Conservation (phyloP, 1,284 basidiomycete species). For the Bjerkandera adusta region DNA sequence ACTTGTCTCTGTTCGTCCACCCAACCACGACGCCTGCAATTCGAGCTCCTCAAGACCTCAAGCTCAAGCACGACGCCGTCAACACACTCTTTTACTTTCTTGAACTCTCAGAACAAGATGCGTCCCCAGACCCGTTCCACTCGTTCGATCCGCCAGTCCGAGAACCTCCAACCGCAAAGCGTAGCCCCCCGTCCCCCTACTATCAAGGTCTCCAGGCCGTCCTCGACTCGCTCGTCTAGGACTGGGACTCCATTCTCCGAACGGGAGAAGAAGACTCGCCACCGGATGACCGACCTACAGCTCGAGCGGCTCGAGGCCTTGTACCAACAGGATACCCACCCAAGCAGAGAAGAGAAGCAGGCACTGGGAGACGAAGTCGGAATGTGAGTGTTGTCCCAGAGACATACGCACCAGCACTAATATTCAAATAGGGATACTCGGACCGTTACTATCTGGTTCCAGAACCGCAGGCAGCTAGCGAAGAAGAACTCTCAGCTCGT, state of each 20-base stretch:
- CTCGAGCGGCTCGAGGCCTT: conserved; percentile 37
- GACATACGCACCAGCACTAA: background rate
- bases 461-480: conserved; percentile 28
- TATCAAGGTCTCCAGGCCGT: too few species aligned
- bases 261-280: conserved; percentile 31
- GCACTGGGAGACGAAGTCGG: conserved; percentile 34
- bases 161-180: too few species aligned
- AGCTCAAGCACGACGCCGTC: too few species aligned
- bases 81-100: too few species aligned
- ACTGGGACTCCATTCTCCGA: conserved; percentile 12
- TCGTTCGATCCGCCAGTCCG: too few species aligned
- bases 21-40: background rate
- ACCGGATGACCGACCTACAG: conserved; percentile 39
- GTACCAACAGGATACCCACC: conserved; percentile 38
- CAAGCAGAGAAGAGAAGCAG: conserved; percentile 37
- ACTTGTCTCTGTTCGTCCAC: background rate
- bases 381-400: conserved; percentile 34
- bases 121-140: too few species aligned
- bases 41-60: too few species aligned
- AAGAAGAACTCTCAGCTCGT: conserved; percentile 17
- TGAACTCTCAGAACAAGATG: too few species aligned
- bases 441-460: conserved; percentile 32
- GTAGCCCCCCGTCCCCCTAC: too few species aligned
- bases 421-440: conserved; percentile 21
- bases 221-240: conserved; percentile 12